Percentiles rank a stretch among this genome's conserved stretches.
phyloP scores from a whole-genome alignment of 306 rosid species.

The Oemleria cerasiformis region DNA sequence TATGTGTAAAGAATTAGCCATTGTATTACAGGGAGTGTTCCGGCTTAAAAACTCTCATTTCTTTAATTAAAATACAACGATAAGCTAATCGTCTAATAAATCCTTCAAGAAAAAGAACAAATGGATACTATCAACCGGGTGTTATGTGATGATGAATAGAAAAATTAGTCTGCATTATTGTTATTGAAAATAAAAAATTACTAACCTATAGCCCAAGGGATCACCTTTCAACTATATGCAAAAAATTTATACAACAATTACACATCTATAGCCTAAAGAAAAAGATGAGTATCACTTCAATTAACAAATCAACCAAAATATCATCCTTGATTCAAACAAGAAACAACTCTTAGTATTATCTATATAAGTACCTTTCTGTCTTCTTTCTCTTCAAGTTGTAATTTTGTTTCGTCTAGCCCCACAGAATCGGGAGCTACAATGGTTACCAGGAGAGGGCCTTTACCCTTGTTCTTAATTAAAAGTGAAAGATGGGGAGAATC shows the following conservation, averaged over 20 bases:
- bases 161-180: neutral
- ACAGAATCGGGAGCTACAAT: conserved; percentile 47
- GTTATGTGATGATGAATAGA: neutral
- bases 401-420: conserved; percentile 26
- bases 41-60: neutral
- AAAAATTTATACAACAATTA: neutral
- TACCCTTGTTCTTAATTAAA: conserved; percentile 50
- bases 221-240: neutral
- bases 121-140: neutral
- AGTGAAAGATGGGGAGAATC: conserved; percentile 46
- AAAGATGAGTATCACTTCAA: neutral
- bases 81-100: neutral
- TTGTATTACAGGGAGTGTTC: neutral
- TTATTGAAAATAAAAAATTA: neutral
- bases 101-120: neutral
- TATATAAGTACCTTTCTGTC: conserved; percentile 33
- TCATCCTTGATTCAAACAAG: neutral
- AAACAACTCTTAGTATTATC: neutral
- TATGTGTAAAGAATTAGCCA: conserved; percentile 1
- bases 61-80: neutral
- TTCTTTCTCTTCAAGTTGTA: conserved; percentile 31
- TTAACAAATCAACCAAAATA: neutral
- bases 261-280: neutral
- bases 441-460: conserved; percentile 25
- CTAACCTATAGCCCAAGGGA: neutral